Evolutionary conservation across 371 early-diverging fungal species (phyloP).

Genomic region (Rhizopus sp.): DNA sequence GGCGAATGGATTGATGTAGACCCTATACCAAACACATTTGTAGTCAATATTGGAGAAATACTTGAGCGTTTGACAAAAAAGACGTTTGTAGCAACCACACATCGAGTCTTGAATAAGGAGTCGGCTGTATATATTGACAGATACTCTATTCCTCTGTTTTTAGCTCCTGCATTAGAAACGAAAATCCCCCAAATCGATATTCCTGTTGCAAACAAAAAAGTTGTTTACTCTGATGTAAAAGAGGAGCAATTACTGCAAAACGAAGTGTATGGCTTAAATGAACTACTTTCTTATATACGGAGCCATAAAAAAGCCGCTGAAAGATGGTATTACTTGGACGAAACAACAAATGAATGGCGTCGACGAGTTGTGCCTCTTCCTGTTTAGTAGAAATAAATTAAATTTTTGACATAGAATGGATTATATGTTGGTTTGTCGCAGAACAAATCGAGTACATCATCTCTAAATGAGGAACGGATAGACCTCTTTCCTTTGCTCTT

Average conservation of each 20-base stretch:
- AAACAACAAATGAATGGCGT: constrained; percentile 22
- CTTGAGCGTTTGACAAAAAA: constrained; percentile 62
- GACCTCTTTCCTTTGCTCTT: constrained; percentile 53
- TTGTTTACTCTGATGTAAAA: constrained; percentile 31
- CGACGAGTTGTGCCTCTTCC: constrained; percentile 2
- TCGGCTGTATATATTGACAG: constrained; percentile 42
- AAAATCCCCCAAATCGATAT: constrained; percentile 36
- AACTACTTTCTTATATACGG: constrained; percentile 13
- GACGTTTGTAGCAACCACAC: constrained; percentile 59
- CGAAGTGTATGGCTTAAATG: constrained; percentile 39
- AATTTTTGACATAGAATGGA: neutral
- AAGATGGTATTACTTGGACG: constrained; percentile 35
- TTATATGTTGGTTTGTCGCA: constrained; percentile 15
- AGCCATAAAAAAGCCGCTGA: constrained; percentile 32
- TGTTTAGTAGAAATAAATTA: constrained; percentile 2
- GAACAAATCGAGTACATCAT: constrained; percentile 16
- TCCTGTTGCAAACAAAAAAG: constrained; percentile 1
- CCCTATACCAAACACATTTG: constrained; percentile 61
- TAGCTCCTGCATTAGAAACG: constrained; percentile 41
- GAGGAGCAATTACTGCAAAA: constrained; percentile 37
- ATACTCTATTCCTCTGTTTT: constrained; percentile 57
- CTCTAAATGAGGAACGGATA: constrained; percentile 49
- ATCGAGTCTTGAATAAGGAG: constrained; percentile 62
- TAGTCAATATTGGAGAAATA: constrained; percentile 67
- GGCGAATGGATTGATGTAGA: constrained; percentile 64